These are phyloP conservation scores for Leccinum pellstonianum DNA, from an alignment of 768 basidiomycete genomes.

Conservation along the genomic window DNA sequence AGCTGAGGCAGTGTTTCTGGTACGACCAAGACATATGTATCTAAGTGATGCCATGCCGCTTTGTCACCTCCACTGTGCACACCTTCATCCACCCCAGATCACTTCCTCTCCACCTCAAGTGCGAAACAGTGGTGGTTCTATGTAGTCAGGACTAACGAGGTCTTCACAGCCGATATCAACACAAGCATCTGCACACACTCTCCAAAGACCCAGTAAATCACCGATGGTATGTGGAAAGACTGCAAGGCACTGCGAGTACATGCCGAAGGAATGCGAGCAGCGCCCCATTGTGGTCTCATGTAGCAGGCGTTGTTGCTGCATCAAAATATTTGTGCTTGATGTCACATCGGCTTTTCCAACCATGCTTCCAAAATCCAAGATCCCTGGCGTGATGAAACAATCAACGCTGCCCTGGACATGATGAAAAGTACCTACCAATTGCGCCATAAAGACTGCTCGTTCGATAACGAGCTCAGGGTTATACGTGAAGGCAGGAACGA, in stretches of 20 bases:
- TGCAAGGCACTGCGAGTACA: constrained; percentile 79
- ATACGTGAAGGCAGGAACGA: too few relatives aligned
- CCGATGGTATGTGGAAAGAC: constrained; percentile 36
- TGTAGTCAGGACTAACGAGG: too few relatives aligned
- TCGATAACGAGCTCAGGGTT: constrained; percentile 20
- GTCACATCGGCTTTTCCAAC: constrained; percentile 66
- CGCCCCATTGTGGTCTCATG: constrained; percentile 37
- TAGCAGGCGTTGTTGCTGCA: constrained; percentile 48
- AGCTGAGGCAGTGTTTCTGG: too few relatives aligned
- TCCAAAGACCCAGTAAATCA: too few relatives aligned
- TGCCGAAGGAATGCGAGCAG: constrained; percentile 72
- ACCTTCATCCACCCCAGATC: not conserved
- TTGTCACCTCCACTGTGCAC: too few relatives aligned
- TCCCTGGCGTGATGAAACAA: constrained; percentile 51
- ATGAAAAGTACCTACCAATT: constrained; percentile 49
- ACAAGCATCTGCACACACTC: too few relatives aligned
- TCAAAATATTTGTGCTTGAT: constrained; percentile 73
- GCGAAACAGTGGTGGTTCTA: too few relatives aligned
- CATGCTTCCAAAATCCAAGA: constrained; percentile 89
- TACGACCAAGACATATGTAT: too few relatives aligned
- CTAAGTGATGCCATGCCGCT: too few relatives aligned
- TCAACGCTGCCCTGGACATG: not conserved
- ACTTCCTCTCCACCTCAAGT: too few relatives aligned
- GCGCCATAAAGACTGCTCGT: constrained; percentile 53
- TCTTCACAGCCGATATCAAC: too few relatives aligned